A percentile compares a stretch with the other conserved stretches of the same genome.
Conservation (phyloP, 202 grass and related monocot genomes). For the Zizania palustris region DNA sequence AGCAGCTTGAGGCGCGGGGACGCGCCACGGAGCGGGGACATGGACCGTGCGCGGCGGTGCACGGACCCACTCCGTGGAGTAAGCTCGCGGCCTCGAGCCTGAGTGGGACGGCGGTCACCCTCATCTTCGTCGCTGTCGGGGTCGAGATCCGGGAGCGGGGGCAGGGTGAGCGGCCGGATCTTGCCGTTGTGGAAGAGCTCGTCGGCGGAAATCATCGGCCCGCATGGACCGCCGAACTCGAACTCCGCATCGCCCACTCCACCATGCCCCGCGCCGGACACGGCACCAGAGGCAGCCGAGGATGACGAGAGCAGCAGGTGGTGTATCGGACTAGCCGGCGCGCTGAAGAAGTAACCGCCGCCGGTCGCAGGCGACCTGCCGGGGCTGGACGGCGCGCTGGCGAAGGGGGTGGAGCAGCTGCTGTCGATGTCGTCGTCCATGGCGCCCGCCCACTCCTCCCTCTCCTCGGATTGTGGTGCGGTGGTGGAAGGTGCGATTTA, state of each 20-base stretch:
- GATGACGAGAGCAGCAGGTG: conserved; percentile 67
- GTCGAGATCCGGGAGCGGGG: conserved; percentile 69
- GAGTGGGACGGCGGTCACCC: background rate
- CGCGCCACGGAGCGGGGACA: conserved; percentile 78
- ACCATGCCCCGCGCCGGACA: conserved; percentile 1
- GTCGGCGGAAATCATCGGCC: conserved; percentile 92
- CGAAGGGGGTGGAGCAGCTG: conserved; percentile 79
- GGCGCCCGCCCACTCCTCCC: background rate
- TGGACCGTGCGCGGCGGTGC: conserved; percentile 78
- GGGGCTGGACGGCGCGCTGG: conserved; percentile 73
- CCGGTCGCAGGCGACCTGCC: conserved; percentile 40
- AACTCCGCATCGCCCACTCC: conserved; percentile 69
- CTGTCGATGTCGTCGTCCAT: conserved; percentile 80
- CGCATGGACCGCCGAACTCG: conserved; percentile 66
- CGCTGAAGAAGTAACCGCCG: conserved; percentile 94
- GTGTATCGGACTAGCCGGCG: conserved; percentile 96
- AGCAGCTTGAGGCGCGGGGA: conserved; percentile 64
- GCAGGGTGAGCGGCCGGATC: conserved; percentile 77
- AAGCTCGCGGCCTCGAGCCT: conserved; percentile 55
- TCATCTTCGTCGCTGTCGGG: conserved; percentile 52
- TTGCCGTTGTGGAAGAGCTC: conserved; percentile 94
- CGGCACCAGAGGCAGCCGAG: conserved; percentile 21
- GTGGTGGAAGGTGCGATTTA: conserved; percentile 14
- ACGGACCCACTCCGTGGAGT: conserved; percentile 67
- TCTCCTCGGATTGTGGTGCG: conserved; percentile 1